Base-by-base conservation (phyloP, 1,139 yeast genomes). In the Yamadazyma conglobata region DNA sequence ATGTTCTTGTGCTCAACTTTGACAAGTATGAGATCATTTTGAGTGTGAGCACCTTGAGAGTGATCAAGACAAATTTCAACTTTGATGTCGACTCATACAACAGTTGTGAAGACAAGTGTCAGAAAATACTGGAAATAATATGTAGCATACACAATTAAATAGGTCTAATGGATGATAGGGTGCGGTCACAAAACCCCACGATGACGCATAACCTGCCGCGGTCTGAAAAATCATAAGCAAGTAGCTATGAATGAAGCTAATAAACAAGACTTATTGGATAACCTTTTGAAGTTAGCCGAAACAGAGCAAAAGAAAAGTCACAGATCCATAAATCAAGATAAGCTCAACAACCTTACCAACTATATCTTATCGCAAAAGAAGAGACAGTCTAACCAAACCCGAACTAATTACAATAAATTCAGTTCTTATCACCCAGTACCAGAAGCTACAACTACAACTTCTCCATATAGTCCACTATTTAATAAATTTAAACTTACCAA, bases 301-400 rank as follows among this genome's bases (percentile, higher is more conserved):
- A 52, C 50, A 33, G 68, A 63, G 42, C 56, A 57, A 30, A 42
- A 48, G 25, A 55, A 44, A 31, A 69, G 70, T 5, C 62, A 63
- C 37, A 48, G 41, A 13, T 48, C 64, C 5, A 49, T 63, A 10
- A 58, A 66, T 3, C 42, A 53, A 25, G 67, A 60, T 15, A 62
- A 60, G 24, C 40, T 63, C 16, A 47, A 56, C 29, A 52, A 50
- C 20, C 44, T 60, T 29, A 48, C 54, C 13, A 37, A 37, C n/a
- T 49, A 49, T 38, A 38, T 54, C 22, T 39, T 44, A 15, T 29
- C 45, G 11, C 44, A 46, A 22, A 38, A 37, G 16, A 19, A 32
- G 19, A 31, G 23, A n/a, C 19, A 28, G 12, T n/a, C 24, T 4
- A 11, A 10, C 6, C n/a, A 22, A 3, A 8, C 22, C 11, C 10